Base-by-base conservation (phyloP, 257 asterid genomes). In the Nicotiana otophora region DNA sequence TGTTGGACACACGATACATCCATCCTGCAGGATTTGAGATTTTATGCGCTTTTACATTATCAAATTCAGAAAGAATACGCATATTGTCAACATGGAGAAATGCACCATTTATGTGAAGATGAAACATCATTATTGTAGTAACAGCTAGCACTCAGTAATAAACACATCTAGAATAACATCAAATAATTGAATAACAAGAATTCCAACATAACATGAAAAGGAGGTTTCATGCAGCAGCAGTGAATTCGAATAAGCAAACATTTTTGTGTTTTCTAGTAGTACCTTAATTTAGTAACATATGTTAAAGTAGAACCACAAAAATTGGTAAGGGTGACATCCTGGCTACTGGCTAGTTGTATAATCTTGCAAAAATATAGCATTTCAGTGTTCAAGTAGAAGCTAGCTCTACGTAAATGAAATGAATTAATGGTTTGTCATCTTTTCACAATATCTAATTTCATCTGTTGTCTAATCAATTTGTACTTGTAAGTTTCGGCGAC, bases 1-100 rank as follows among this genome's bases (percentile, higher is more conserved):
- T 54, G 98, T 81, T 10, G 98, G 99, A 89, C 98, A 94, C 39
- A 96, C 92, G 4, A 96, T 94, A 68, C 99, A 94, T 15, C 99
- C 99, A 83, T 96, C 98, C 99, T 96, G 89, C 68, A 74, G 66
- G 72, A 82, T 58, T 3, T 30, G 58, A 53, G 62, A 68, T 33
- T 19, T 28, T 74, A 33, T 14, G 28, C 4, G 8, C 17, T 42
- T 69, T 33, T 33, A 81, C 61, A 60, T 31, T 63, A 10, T 66
- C 11, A n/a, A 26, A 80, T n/a, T 20, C 54, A 10, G 60, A 34
- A 15, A 79, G 31, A 53, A 9, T 31, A 62, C 39, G 46, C 62
- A 80, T 39, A 5, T 20, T 42, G 58, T n/a, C 12, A 42, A 34
- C n/a, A 80, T 80, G 42, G 34, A 42, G 23, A 39, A 79, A 60